A percentile compares a stretch with the other conserved stretches of the same genome.
These are phyloP conservation scores for Mortierella sp. DNA, from an alignment of 371 early-diverging fungal genomes.

Conservation along the genomic window DNA sequence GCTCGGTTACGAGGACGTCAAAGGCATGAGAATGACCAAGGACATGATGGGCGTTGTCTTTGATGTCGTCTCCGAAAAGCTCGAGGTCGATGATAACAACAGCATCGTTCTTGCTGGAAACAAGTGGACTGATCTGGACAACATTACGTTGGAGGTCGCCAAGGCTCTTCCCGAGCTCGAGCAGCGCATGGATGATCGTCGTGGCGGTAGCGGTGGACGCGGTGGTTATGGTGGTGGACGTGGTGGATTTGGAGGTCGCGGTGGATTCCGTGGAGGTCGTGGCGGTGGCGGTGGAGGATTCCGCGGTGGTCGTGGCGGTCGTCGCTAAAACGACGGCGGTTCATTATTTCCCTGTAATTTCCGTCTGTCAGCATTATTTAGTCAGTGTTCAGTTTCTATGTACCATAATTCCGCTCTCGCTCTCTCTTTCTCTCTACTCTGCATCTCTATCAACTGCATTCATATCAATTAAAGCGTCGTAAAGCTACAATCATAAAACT, in stretches of 20 bases:
- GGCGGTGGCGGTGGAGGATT: constrained; percentile 44
- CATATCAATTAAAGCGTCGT: background rate
- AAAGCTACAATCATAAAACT: background rate
- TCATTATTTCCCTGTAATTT: too few relatives aligned
- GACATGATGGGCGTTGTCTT: constrained; percentile 86
- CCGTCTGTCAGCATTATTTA: background rate
- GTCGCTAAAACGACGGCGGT: constrained; percentile 9
- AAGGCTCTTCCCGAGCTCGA: constrained; percentile 84
- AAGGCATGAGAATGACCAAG: constrained; percentile 83
- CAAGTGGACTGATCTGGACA: constrained; percentile 71
- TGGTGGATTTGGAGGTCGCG: constrained; percentile 54
- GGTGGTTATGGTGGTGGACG: constrained; percentile 50
- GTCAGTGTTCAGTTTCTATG: background rate
- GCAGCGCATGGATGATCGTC: constrained; percentile 59
- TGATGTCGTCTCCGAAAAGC: constrained; percentile 77
- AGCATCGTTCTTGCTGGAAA: constrained; percentile 60
- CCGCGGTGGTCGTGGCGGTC: constrained; percentile 26
- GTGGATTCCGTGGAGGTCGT: constrained; percentile 51
- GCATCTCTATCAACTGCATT: background rate
- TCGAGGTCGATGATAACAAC: constrained; percentile 63
- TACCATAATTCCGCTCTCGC: background rate
- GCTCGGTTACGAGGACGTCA: constrained; percentile 72
- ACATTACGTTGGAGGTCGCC: constrained; percentile 73
- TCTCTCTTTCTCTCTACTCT: background rate
- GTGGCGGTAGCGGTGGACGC: constrained; percentile 59